Conservation (phyloP, 1,139 yeast species). For the Lipomyces yarrowii region DNA sequence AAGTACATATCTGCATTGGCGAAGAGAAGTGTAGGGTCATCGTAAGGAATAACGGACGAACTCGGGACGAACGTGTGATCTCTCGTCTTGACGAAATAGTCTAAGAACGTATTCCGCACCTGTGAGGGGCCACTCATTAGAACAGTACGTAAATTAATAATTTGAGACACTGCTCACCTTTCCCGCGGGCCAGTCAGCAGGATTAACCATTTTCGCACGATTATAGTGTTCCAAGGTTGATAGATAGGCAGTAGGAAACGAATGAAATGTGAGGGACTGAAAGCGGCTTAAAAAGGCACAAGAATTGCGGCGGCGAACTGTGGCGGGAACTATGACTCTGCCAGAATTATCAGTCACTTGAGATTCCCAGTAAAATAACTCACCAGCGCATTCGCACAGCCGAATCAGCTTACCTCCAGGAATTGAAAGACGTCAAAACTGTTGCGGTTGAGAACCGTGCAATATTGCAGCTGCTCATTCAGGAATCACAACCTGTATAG, state of each 20-base stretch:
- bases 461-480: background rate
- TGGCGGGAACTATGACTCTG: background rate
- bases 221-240: background rate
- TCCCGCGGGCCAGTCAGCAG: background rate
- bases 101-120: constrained; percentile 86
- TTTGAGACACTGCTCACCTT: background rate
- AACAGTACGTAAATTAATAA: background rate
- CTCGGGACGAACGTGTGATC: constrained; percentile 85
- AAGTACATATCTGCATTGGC: constrained; percentile 92
- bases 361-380: background rate
- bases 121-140: constrained; percentile 31
- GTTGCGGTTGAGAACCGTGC: background rate
- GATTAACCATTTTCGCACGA: constrained; percentile 1
- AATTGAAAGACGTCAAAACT: background rate
- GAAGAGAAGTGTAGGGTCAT: constrained; percentile 92
- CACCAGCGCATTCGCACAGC: background rate
- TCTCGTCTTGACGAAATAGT: constrained; percentile 65
- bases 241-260: background rate
- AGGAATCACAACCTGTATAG: background rate
- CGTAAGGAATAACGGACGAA: constrained; percentile 94
- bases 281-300: background rate
- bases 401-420: background rate
- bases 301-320: background rate
- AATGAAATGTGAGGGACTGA: background rate
- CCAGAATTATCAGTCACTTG: background rate